Conservation (phyloP, 768 basidiomycete genomes). For the Boletus sp. region DNA sequence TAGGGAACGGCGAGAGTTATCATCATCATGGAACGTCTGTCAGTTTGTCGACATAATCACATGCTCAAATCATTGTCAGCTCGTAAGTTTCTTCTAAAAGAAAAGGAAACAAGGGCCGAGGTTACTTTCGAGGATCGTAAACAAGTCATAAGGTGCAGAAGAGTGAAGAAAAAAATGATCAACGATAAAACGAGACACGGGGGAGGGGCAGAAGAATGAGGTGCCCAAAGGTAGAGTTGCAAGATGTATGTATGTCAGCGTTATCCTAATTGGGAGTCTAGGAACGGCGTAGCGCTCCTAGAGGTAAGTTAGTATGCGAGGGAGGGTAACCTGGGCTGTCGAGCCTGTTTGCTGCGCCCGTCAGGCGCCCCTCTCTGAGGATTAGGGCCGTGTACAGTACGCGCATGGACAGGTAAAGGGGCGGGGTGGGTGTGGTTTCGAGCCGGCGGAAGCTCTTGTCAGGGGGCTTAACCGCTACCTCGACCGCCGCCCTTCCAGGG, state of each 20-base stretch:
- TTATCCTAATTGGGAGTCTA: slow-evolving; percentile 1
- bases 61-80: background rate
- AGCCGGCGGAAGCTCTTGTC: no score
- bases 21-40: no score
- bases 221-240: background rate
- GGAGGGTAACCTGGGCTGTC: background rate
- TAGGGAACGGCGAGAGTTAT: background rate
- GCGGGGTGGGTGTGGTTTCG: no score
- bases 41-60: background rate
- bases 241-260: background rate
- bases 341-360: no score
- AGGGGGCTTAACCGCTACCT: no score
- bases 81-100: background rate
- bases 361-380: no score
- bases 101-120: background rate
- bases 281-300: no score
- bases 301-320: background rate
- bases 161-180: background rate
- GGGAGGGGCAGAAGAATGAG: background rate
- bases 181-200: background rate
- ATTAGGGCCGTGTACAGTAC: no score
- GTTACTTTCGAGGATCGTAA: slow-evolving; percentile 11
- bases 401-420: no score
- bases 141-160: slow-evolving; percentile 5
- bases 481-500: no score